A percentile compares a stretch with the other conserved stretches of the same genome.
Evolutionary conservation across 106 monocot species (phyloP).

Genomic region (Hemerocallis citrina): DNA sequence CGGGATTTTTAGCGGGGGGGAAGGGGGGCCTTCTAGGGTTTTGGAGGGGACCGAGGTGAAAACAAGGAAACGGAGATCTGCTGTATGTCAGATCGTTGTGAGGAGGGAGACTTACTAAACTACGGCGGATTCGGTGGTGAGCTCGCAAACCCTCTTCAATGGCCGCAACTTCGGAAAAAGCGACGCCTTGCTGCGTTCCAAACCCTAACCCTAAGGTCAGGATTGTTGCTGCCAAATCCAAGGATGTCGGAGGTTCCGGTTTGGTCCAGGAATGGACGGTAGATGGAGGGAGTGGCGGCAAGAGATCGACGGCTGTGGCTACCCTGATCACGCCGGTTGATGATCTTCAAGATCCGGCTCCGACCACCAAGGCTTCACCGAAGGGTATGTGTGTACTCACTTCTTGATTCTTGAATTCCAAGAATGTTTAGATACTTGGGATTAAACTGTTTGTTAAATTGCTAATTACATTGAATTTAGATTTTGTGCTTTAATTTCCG

Average conservation of each 20-base stretch:
- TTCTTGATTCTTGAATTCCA: too few species aligned
- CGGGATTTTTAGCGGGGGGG: too few species aligned
- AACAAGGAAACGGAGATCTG: conserved; percentile 18
- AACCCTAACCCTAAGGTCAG: background rate
- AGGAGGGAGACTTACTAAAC: conserved; percentile 37
- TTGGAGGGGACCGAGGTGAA: background rate
- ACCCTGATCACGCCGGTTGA: conserved; percentile 45
- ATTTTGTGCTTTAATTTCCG: too few species aligned
- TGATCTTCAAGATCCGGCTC: conserved; percentile 26
- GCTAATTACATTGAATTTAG: too few species aligned
- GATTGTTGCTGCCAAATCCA: background rate
- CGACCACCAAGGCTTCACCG: conserved; percentile 18
- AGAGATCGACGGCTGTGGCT: conserved; percentile 11
- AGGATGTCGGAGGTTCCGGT: background rate
- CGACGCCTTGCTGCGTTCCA: conserved; percentile 54
- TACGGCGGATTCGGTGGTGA: conserved; percentile 48
- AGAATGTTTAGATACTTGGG: too few species aligned
- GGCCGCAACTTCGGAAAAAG: conserved; percentile 97
- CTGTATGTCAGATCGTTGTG: conserved; percentile 82
- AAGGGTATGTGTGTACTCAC: too few species aligned
- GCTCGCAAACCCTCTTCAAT: conserved; percentile 82
- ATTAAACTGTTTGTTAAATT: too few species aligned
- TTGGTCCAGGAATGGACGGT: conserved; percentile 5
- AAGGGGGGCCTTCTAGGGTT: too few species aligned
- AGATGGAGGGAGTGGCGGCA: background rate